Evolutionary conservation across 1,284 basidiomycete species (phyloP).

Genomic region (Peniophora sp.): DNA sequence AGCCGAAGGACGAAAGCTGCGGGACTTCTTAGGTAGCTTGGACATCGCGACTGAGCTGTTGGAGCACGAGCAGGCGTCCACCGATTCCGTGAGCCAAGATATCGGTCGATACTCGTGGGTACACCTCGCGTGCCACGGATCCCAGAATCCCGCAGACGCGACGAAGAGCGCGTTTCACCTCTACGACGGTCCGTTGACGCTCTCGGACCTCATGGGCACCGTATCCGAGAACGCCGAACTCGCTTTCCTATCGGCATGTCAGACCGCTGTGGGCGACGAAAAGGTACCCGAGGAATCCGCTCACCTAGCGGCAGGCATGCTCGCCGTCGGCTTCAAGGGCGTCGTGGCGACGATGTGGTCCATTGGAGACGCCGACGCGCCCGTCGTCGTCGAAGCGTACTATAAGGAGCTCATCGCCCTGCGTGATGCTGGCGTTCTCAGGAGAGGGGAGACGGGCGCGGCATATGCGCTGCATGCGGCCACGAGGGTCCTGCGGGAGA

Average conservation of each 20-base stretch:
- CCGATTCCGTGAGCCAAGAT: constrained; percentile 6
- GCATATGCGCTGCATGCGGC: constrained; percentile 2
- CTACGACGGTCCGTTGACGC: neutral
- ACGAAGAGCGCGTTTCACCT: neutral
- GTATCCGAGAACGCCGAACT: constrained; percentile 3
- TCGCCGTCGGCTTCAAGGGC: constrained; percentile 14
- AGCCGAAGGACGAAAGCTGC: neutral
- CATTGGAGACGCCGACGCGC: constrained; percentile 10
- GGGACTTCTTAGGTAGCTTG: constrained; percentile 7
- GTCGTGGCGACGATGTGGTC: constrained; percentile 18
- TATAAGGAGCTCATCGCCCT: constrained; percentile 1
- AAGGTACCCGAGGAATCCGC: constrained; percentile 13
- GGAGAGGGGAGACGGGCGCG: neutral
- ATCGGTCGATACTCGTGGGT: neutral
- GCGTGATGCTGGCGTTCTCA: neutral
- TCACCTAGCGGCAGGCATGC: constrained; percentile 18
- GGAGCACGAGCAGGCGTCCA: constrained; percentile 10
- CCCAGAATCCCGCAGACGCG: neutral
- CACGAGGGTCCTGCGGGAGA: neutral
- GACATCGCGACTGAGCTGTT: constrained; percentile 4
- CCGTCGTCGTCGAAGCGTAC: constrained; percentile 8
- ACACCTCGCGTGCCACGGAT: neutral
- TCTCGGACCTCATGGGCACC: neutral
- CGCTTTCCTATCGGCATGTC: constrained; percentile 11
- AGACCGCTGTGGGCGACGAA: constrained; percentile 13